A percentile compares a stretch with the other conserved stretches of the same genome.
These are phyloP conservation scores for Litsea cubeba DNA, from an alignment of 164 flowering plant genomes.

Conservation along the genomic window DNA sequence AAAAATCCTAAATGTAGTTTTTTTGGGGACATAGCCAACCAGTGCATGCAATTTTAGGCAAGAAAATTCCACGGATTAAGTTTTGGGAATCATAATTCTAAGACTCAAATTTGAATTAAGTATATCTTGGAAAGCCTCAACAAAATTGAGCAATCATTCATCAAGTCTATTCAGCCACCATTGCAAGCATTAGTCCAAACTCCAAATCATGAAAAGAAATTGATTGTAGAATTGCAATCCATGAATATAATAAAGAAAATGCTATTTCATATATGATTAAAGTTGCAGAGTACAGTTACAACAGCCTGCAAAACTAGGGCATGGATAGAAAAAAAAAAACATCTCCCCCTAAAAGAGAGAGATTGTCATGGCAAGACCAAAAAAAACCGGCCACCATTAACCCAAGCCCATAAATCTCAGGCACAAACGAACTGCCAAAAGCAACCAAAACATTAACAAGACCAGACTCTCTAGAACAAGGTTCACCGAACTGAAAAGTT, in stretches of 20 bases:
- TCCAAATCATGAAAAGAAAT: too few relatives aligned
- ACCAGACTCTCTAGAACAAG: neutral
- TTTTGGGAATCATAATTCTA: too few relatives aligned
- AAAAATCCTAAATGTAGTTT: too few relatives aligned
- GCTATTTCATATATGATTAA: neutral
- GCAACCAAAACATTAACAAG: slow-evolving; percentile 13
- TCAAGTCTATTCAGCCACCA: too few relatives aligned
- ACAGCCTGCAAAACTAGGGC: slow-evolving; percentile 18
- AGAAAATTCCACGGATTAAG: too few relatives aligned
- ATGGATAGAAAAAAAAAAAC: slow-evolving; percentile 6
- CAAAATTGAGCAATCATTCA: too few relatives aligned
- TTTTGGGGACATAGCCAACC: too few relatives aligned
- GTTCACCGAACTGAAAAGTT: neutral
- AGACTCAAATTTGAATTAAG: too few relatives aligned
- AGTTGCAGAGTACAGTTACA: slow-evolving; percentile 13
- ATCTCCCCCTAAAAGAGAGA: neutral
- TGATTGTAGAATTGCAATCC: too few relatives aligned
- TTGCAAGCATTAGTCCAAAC: too few relatives aligned
- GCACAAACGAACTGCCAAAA: slow-evolving; percentile 15
- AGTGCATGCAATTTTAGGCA: too few relatives aligned
- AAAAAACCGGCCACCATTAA: slow-evolving; percentile 10
- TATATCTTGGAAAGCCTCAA: too few relatives aligned
- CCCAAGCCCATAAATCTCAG: slow-evolving; percentile 14
- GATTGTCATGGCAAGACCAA: slow-evolving; percentile 10
- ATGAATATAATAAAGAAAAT: neutral